Evolutionary conservation across 2,329 filamentous ascomycete species (phyloP), one percentile per base, ranked within the genome.

Genomic region (Drechmeria coniospora): DNA sequence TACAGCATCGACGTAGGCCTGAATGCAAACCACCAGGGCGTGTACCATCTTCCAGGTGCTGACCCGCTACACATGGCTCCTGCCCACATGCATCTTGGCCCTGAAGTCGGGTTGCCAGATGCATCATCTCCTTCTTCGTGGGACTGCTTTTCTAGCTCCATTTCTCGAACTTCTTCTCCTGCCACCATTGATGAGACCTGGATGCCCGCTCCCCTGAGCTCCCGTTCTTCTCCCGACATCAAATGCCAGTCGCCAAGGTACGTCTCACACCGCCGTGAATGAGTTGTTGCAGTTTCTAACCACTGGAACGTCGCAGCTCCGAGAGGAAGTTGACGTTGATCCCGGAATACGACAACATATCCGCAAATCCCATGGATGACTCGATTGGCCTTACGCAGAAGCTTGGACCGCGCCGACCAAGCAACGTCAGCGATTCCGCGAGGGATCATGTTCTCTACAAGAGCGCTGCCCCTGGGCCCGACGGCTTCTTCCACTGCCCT

Each of bases 401-500:
- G 25, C 65, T 61, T 42, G 39, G 44, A 28, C 46, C 55, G 26
- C 62, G 62, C 39, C 63, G 63, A 33, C 50, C 58, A 33, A 60
- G 55, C 46, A 59, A 51, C 32, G 66, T 71, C 24, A 61, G 61
- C 44, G 66, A 71, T 50, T 63, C 63, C 37, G 71, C 70, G 18
- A 55, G 72, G 45, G 68, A 74, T 49, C 75, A 86, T 49, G 66
- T 63, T 13, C 59, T 82, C 9, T 87, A 86, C 61, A 75, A 76
- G 49, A 72, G 71, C 40, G 69, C 65, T 30, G 57, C 58, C 25
- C 68, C 75, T 8, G 54, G 66, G 22, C 51, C 64, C 19, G 82
- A 93, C 54, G 84, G 83, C 47, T 70, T 92, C 33, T 95, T 90
- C 60, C 83, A 92, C 59, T 95, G 87, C 65, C 87, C 87, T 5